A percentile compares a stretch with the other conserved stretches of the same genome.
These are phyloP conservation scores for Apostasia ramifera DNA, from an alignment of 106 monocot genomes.

Conservation along the genomic window DNA sequence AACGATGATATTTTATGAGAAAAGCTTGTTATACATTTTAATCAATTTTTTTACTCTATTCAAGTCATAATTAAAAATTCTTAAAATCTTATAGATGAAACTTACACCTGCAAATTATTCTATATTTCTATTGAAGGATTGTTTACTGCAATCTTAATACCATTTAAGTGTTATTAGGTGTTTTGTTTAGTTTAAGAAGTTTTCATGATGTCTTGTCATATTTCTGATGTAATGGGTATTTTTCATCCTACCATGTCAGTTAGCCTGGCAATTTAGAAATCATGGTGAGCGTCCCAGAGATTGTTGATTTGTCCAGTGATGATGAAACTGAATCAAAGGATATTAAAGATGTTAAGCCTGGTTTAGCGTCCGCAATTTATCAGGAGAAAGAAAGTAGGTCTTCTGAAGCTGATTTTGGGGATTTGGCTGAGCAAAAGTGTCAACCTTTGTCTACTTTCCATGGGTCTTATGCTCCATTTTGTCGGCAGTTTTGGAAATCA, in stretches of 20 bases:
- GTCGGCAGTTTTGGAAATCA: constrained; percentile 85
- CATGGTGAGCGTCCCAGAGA: constrained; percentile 32
- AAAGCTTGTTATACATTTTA: not conserved
- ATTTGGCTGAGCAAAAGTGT: constrained; percentile 1
- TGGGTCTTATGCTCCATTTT: constrained; percentile 15
- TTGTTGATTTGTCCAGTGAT: constrained; percentile 48
- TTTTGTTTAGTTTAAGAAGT: not conserved
- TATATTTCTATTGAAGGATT: not conserved
- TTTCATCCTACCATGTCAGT: constrained; percentile 1
- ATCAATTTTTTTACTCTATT: not conserved
- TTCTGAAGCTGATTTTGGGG: constrained; percentile 4
- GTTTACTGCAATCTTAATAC: not conserved
- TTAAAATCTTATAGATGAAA: not conserved
- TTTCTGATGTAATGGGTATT: not conserved
- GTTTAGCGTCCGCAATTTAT: not conserved
- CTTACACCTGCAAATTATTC: not conserved
- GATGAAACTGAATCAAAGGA: constrained; percentile 28
- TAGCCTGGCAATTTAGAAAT: constrained; percentile 1
- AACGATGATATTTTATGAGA: too few species aligned
- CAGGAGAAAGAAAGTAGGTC: constrained; percentile 3
- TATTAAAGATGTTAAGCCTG: constrained; percentile 25
- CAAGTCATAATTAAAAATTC: not conserved
- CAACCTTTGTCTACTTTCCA: not conserved
- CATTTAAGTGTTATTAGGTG: not conserved
- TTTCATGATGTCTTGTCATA: not conserved